phyloP scores from a whole-genome alignment of 2,329 filamentous ascomycete species.

The Cladosporium phlei region DNA sequence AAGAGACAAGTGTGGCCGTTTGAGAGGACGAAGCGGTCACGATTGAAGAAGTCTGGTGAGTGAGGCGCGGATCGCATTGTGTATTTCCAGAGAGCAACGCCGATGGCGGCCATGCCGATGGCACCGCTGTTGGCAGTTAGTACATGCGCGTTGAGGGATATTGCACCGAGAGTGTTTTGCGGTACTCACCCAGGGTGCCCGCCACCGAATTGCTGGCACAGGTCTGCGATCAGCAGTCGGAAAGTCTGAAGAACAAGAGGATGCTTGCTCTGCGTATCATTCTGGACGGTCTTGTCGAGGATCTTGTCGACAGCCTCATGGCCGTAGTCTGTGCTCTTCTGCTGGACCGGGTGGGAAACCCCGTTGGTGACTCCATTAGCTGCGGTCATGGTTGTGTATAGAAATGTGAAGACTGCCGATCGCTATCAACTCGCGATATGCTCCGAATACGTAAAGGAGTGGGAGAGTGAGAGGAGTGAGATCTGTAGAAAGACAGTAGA shows the following conservation, averaged over 20 bases:
- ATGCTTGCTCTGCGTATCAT: slow-evolving; percentile 8
- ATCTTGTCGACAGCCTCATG: slow-evolving; percentile 6
- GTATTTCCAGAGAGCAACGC: slow-evolving; percentile 41
- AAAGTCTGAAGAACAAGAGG: slow-evolving; percentile 41
- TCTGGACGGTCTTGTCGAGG: background rate
- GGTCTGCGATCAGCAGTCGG: slow-evolving; percentile 60
- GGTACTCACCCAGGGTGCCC: slow-evolving; percentile 55
- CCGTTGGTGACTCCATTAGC: slow-evolving; percentile 3
- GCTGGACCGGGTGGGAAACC: background rate
- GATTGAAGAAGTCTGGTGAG: slow-evolving; percentile 39
- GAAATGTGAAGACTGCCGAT: too few relatives aligned
- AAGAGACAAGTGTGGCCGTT: slow-evolving; percentile 28
- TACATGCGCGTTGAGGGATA: too few relatives aligned
- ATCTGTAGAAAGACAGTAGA: too few relatives aligned
- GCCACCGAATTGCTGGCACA: slow-evolving; percentile 65
- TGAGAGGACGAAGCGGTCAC: slow-evolving; percentile 43
- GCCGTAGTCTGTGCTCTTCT: slow-evolving; percentile 7
- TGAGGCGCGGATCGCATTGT: slow-evolving; percentile 39
- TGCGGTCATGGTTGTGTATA: slow-evolving; percentile 10
- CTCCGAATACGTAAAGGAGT: background rate
- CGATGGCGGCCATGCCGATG: slow-evolving; percentile 41
- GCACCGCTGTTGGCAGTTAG: slow-evolving; percentile 4
- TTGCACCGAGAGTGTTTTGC: background rate
- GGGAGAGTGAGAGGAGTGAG: too few relatives aligned
- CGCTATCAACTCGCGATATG: too few relatives aligned